These are phyloP conservation scores for Nannochloris sp. DNA, from an alignment of 139 green algal genomes.

Conservation along the genomic window DNA sequence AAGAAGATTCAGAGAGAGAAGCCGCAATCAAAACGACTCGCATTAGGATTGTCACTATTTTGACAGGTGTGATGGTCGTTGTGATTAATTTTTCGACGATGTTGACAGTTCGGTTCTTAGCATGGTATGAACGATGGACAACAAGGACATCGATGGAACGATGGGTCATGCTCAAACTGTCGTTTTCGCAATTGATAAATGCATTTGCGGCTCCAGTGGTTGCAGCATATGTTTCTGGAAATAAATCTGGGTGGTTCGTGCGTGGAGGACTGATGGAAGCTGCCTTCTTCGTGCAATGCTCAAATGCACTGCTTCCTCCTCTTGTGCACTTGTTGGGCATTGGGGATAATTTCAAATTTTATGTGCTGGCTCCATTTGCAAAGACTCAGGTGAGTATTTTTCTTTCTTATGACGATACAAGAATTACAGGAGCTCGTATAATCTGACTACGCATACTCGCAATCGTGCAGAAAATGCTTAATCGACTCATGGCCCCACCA, in stretches of 20 bases:
- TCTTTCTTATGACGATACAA: background rate
- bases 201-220: conserved; percentile 35
- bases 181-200: conserved; percentile 35
- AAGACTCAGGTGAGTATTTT: conserved; percentile 9
- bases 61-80: conserved; percentile 10
- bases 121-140: conserved; percentile 37
- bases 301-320: conserved; percentile 41
- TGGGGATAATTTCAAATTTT: conserved; percentile 15
- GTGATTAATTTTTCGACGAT: conserved; percentile 15
- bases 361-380: conserved; percentile 21
- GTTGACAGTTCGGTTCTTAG: conserved; percentile 15
- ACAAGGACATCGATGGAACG: conserved; percentile 28
- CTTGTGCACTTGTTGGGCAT: conserved; percentile 29
- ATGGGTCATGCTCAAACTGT: conserved; percentile 40
- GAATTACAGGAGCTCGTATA: too few relatives aligned
- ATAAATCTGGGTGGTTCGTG: conserved; percentile 24
- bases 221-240: conserved; percentile 16
- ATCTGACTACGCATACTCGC: too few relatives aligned
- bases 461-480: conserved; percentile 26
- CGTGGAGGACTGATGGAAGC: conserved; percentile 42
- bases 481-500: conserved; percentile 30
- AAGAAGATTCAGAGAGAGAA: background rate
- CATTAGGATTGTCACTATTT: background rate
- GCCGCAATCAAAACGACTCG: conserved; percentile 7
- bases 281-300: conserved; percentile 46